Evolutionary conservation across 2,329 filamentous ascomycete species (phyloP).

Genomic region (Ciborinia camelliae): DNA sequence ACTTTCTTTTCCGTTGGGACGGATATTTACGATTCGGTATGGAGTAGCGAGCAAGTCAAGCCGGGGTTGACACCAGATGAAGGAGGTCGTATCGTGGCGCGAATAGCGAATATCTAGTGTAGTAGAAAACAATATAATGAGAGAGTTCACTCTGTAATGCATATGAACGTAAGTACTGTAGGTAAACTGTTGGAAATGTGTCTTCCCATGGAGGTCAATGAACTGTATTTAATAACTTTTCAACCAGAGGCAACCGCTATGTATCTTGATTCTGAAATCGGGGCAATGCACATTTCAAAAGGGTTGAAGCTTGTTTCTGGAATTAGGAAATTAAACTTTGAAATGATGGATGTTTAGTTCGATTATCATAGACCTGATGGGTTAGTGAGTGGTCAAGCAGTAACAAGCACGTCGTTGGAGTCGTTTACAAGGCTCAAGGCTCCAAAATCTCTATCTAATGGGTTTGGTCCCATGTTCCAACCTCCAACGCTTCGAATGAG

Average conservation of each 20-base stretch:
- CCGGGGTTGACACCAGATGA: background rate
- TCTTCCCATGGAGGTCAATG: background rate
- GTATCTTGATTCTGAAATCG: background rate
- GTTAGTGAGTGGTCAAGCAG: background rate
- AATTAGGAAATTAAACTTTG: constrained; percentile 10
- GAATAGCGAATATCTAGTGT: background rate
- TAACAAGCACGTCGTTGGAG: background rate
- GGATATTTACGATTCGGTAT: background rate
- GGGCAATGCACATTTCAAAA: background rate
- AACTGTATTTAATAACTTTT: constrained; percentile 4
- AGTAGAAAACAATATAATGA: background rate
- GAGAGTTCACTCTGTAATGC: background rate
- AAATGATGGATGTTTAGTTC: constrained; percentile 14
- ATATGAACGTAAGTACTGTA: background rate
- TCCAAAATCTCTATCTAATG: background rate
- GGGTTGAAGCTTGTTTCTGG: constrained; percentile 13
- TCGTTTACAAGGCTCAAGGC: constrained; percentile 12
- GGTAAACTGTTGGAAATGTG: background rate
- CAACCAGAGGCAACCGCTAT: background rate
- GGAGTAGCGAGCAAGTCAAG: background rate
- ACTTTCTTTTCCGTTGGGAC: constrained; percentile 7
- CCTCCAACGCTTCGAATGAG: constrained; percentile 18
- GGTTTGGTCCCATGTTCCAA: constrained; percentile 13
- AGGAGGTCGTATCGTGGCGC: constrained; percentile 10
- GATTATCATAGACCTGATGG: constrained; percentile 10